Evolutionary conservation across 805 yeast species (phyloP), one percentile per base, ranked within the genome.

Genomic region (Torulaspora maleeae): DNA sequence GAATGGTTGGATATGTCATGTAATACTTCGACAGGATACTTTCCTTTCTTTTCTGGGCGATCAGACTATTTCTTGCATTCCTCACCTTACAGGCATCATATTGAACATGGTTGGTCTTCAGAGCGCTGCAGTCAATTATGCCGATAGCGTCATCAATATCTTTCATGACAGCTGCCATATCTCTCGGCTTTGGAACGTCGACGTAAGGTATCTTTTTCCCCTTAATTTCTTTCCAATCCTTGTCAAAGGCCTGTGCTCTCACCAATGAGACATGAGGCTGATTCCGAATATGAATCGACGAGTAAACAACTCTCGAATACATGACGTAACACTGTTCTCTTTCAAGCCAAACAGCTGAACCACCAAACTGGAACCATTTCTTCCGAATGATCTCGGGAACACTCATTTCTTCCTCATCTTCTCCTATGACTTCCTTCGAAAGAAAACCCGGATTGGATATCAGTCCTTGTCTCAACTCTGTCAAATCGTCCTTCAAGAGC

Each of bases 311-410:
- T 45, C 79, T 60, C 13, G 76, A 69, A n/a, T 71, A 72, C 64
- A 75, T 66, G 49, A 73, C 58, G 57, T 75, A 79, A 15, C 74
- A 70, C 17, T 75, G 74, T 51, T 75, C 74, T 34, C 71, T 71
- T 30, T 70, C 72, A 28, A 78, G 59, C 79, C 79, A 77, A n/a
- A 76, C 76, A 1, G 77, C 68, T 1, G 79, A 70, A 1, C 79
- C 78, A 4, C 78, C 74, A 42, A 74, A 69, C 40, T 70, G 64
- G 47, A 55, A 73, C 80, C 80, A 78, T 17, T 43, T 42, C 36
- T 53, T 39, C n/a, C 38, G 36, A 5, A 55, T 41, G 41, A 46
- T 45, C 10, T 46, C 41, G 20, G 41, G 44, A 24, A 44, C 42
- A n/a, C 47, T 13, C 41, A 38, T 40, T 15, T 39, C 39, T 24